Percentiles rank a stretch among this genome's conserved stretches.
Conservation (phyloP, 1,284 basidiomycete genomes). For the Pterulicium gracile region DNA sequence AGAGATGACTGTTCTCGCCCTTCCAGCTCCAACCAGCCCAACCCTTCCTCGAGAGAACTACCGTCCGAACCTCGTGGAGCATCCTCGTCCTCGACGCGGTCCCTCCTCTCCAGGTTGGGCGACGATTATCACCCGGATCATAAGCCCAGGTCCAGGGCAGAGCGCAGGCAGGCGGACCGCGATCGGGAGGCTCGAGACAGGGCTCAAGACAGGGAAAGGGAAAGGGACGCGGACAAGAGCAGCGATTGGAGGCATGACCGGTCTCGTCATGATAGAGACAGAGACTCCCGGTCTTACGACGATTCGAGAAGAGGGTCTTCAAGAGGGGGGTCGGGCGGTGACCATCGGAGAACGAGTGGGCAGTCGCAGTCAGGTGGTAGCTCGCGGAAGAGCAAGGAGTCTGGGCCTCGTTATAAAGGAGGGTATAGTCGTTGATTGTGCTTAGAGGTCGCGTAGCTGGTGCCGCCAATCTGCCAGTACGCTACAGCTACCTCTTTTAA, state of each 20-base stretch:
- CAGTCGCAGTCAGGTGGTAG: neutral
- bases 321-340: no score
- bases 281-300: constrained; percentile 6
- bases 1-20: constrained; percentile 3
- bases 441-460: no score
- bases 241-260: constrained; percentile 9
- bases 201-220: constrained; percentile 11
- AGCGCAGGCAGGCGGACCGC: neutral
- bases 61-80: neutral
- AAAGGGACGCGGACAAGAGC: constrained; percentile 11
- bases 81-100: neutral
- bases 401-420: constrained; percentile 32
- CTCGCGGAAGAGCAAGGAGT: constrained; percentile 7
- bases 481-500: no score
- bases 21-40: neutral
- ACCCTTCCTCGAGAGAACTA: neutral
- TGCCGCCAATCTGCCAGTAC: no score
- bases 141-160: neutral
- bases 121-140: constrained; percentile 25
- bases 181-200: constrained; percentile 10
- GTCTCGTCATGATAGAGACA: constrained; percentile 7
- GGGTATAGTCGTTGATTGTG: constrained; percentile 34
- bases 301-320: no score
- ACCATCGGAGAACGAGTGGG: neutral
- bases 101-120: constrained; percentile 14